phyloP scores from a whole-genome alignment of 1,284 basidiomycete species.

The Caloboletus firmus region DNA sequence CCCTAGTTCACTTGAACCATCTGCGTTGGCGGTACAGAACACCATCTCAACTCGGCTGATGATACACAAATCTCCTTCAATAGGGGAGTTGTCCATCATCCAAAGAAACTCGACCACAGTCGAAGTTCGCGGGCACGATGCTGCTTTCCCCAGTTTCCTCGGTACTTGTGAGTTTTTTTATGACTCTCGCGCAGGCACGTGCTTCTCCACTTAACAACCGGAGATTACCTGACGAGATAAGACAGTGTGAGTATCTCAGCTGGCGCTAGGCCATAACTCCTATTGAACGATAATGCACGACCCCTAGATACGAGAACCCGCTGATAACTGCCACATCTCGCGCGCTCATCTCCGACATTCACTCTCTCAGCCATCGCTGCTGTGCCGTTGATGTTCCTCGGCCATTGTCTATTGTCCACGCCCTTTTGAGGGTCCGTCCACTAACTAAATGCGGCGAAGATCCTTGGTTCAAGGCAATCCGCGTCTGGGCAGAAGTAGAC shows the following conservation, averaged over 20 bases:
- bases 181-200: conserved; percentile 64
- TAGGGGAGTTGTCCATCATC: conserved; percentile 41
- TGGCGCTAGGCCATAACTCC: neutral
- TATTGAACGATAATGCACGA: conserved; percentile 8
- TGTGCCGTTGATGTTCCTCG: conserved; percentile 62
- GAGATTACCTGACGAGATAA: conserved; percentile 15
- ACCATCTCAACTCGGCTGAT: neutral
- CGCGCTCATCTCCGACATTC: conserved; percentile 66
- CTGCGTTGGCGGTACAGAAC: neutral
- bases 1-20: neutral
- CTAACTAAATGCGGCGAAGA: conserved; percentile 25
- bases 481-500: conserved; percentile 70
- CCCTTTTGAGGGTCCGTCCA: conserved; percentile 50
- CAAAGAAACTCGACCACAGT: conserved; percentile 57
- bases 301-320: conserved; percentile 68
- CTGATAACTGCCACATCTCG: conserved; percentile 70
- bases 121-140: conserved; percentile 63
- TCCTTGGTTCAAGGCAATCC: conserved; percentile 56
- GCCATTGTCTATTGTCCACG: conserved; percentile 57
- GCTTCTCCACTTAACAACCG: neutral
- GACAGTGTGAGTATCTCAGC: conserved; percentile 26
- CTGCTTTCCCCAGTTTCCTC: conserved; percentile 37
- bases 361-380: conserved; percentile 55
- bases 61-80: conserved; percentile 13
- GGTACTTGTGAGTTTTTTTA: conserved; percentile 62